Evolutionary conservation across 2,329 filamentous ascomycete genomes (phyloP).

Genomic region (Macroventuria anomochaeta): DNA sequence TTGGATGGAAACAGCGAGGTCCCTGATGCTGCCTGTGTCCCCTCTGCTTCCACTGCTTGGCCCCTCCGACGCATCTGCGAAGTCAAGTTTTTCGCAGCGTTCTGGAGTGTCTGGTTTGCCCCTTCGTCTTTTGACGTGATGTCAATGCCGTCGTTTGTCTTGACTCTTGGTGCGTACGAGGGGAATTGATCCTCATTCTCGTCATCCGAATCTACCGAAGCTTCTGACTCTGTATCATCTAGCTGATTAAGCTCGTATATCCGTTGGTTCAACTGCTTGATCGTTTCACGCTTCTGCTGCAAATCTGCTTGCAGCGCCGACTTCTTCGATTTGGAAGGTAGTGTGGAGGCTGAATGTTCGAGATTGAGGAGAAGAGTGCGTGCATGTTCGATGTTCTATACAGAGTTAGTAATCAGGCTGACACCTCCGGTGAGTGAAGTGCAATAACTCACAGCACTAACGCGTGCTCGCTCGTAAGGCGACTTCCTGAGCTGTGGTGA

Average conservation of each 20-base stretch:
- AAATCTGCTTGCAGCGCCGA: constrained; percentile 69
- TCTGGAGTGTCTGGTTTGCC: constrained; percentile 43
- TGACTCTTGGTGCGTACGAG: constrained; percentile 52
- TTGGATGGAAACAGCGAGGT: constrained; percentile 53
- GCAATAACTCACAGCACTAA: constrained; percentile 56
- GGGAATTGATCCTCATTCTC: constrained; percentile 53
- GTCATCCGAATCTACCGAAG: constrained; percentile 48
- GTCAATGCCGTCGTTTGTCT: constrained; percentile 43
- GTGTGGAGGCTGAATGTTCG: constrained; percentile 69
- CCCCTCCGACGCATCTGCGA: constrained; percentile 44
- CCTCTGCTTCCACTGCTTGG: constrained; percentile 28
- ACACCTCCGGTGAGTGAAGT: background rate
- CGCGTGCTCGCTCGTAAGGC: constrained; percentile 70
- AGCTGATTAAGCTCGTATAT: constrained; percentile 73
- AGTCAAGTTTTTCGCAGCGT: constrained; percentile 43
- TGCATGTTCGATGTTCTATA: constrained; percentile 74
- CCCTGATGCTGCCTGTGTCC: constrained; percentile 36
- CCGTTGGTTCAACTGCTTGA: constrained; percentile 70
- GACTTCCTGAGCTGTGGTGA: constrained; percentile 66
- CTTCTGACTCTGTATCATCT: constrained; percentile 44
- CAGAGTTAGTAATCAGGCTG: background rate
- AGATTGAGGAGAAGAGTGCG: constrained; percentile 71
- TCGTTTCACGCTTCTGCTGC: constrained; percentile 67
- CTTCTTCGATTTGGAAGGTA: constrained; percentile 55
- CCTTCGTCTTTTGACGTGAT: constrained; percentile 32